A percentile compares a stretch with the other conserved stretches of the same genome.
These are phyloP conservation scores for Cymodocea nodosa DNA, from an alignment of 116 monocot genomes.

Conservation along the genomic window DNA sequence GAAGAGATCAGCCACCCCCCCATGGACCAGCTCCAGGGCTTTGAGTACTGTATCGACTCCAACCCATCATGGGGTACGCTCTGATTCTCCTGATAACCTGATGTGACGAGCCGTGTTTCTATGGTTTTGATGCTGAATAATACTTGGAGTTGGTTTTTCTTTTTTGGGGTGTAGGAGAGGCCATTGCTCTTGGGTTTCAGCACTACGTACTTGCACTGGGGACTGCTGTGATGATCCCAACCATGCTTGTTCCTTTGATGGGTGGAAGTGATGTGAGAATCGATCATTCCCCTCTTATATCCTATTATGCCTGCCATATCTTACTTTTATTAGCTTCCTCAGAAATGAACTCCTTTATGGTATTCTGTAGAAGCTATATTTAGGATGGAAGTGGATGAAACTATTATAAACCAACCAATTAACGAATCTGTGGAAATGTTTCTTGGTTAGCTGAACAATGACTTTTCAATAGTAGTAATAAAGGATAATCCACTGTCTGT, in stretches of 20 bases:
- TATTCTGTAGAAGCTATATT: no score
- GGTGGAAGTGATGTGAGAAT: slow-evolving; percentile 77
- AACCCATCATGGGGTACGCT: slow-evolving; percentile 82
- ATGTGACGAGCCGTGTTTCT: not conserved
- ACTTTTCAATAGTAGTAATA: no score
- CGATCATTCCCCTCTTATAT: not conserved
- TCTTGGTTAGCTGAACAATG: no score
- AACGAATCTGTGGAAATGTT: no score
- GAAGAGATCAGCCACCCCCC: slow-evolving; percentile 76
- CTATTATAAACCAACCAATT: no score
- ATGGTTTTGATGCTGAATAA: not conserved
- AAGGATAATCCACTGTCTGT: no score
- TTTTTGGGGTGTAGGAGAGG: slow-evolving; percentile 55
- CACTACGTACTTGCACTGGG: slow-evolving; percentile 81
- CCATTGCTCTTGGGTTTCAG: slow-evolving; percentile 84
- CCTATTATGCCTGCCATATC: not conserved
- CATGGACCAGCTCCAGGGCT: slow-evolving; percentile 84
- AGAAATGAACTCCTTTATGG: not conserved
- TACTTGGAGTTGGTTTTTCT: slow-evolving; percentile 4
- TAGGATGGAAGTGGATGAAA: no score
- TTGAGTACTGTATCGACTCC: slow-evolving; percentile 91
- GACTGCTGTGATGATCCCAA: slow-evolving; percentile 91
- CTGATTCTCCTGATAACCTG: not conserved
- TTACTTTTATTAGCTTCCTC: not conserved
- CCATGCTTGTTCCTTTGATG: slow-evolving; percentile 77